phyloP scores from a whole-genome alignment of 805 yeast species.

The Cyberlindnera xishuangbannaensis region DNA sequence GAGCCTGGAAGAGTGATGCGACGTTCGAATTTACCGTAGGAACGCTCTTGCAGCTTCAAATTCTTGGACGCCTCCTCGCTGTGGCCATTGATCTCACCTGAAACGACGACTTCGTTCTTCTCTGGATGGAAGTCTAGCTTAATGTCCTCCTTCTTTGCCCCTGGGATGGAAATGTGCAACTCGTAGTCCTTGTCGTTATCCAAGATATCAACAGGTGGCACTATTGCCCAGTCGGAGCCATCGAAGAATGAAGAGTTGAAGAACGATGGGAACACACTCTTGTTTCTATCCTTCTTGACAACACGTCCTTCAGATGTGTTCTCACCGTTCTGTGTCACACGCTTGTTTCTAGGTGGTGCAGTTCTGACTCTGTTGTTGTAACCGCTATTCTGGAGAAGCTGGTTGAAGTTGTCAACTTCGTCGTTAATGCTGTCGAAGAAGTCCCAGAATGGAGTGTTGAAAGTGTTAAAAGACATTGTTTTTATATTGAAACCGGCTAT shows the following conservation, averaged over 20 bases:
- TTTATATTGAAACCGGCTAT: background rate
- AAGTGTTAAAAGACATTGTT: slow-evolving; percentile 25
- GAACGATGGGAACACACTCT: slow-evolving; percentile 21
- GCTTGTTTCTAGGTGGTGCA: slow-evolving; percentile 14
- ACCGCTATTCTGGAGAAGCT: slow-evolving; percentile 27
- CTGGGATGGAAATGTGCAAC: slow-evolving; percentile 41
- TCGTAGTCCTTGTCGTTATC: slow-evolving; percentile 38
- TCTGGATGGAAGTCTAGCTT: slow-evolving; percentile 42
- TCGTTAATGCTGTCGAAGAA: slow-evolving; percentile 38
- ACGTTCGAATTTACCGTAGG: slow-evolving; percentile 37
- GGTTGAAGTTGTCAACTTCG: slow-evolving; percentile 36
- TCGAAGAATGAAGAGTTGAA: slow-evolving; percentile 25
- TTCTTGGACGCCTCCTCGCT: slow-evolving; percentile 22
- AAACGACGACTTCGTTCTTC: slow-evolving; percentile 35
- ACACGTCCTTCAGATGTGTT: too few species aligned
- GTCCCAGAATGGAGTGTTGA: slow-evolving; percentile 36
- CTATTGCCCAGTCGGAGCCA: slow-evolving; percentile 17
- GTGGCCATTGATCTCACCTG: slow-evolving; percentile 37
- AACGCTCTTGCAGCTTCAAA: slow-evolving; percentile 30
- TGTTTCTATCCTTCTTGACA: background rate
- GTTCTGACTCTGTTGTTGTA: slow-evolving; percentile 20
- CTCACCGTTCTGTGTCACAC: slow-evolving; percentile 6
- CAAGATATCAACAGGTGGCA: slow-evolving; percentile 42
- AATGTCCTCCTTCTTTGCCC: slow-evolving; percentile 39
- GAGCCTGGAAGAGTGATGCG: slow-evolving; percentile 34